A percentile compares a stretch with the other conserved stretches of the same genome.
phyloP scores from a whole-genome alignment of 2,329 filamentous ascomycete genomes.

The Pseudocercospora cruenta region DNA sequence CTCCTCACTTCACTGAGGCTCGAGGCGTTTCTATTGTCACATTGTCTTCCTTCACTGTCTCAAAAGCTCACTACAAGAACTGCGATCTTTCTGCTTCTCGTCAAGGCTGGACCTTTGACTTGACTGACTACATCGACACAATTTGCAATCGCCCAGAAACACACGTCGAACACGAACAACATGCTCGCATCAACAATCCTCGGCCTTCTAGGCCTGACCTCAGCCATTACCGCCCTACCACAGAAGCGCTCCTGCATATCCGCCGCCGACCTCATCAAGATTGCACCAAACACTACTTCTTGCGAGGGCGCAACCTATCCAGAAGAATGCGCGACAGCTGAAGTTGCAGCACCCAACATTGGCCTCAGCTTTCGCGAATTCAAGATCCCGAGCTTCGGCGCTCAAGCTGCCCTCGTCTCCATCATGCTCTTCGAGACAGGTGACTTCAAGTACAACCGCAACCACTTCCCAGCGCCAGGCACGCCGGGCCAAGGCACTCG shows the following conservation, averaged over 20 bases:
- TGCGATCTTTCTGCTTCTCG: background rate
- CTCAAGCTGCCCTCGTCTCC: slow-evolving; percentile 71
- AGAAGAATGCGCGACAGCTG: slow-evolving; percentile 68
- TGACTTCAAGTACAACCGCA: slow-evolving; percentile 70
- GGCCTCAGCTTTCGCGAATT: slow-evolving; percentile 61
- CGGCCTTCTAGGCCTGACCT: slow-evolving; percentile 9
- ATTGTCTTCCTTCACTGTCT: background rate
- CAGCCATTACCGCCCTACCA: background rate
- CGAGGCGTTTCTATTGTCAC: background rate
- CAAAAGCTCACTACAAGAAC: background rate
- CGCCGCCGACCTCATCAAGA: slow-evolving; percentile 51
- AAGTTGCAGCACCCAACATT: slow-evolving; percentile 62
- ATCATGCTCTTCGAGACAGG: slow-evolving; percentile 73
- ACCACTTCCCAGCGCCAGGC: slow-evolving; percentile 58
- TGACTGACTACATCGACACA: background rate
- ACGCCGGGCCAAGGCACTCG: slow-evolving; percentile 71
- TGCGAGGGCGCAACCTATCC: slow-evolving; percentile 55
- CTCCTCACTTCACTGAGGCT: background rate
- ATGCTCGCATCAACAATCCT: slow-evolving; percentile 12
- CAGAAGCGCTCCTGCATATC: slow-evolving; percentile 33
- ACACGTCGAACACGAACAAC: background rate
- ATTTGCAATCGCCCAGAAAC: background rate
- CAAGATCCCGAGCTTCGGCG: slow-evolving; percentile 56
- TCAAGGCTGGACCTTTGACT: slow-evolving; percentile 4
- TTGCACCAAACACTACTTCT: slow-evolving; percentile 60